These are phyloP conservation scores for Zygoascus sp. DNA, from an alignment of 1,139 yeast species.

Conservation along the genomic window DNA sequence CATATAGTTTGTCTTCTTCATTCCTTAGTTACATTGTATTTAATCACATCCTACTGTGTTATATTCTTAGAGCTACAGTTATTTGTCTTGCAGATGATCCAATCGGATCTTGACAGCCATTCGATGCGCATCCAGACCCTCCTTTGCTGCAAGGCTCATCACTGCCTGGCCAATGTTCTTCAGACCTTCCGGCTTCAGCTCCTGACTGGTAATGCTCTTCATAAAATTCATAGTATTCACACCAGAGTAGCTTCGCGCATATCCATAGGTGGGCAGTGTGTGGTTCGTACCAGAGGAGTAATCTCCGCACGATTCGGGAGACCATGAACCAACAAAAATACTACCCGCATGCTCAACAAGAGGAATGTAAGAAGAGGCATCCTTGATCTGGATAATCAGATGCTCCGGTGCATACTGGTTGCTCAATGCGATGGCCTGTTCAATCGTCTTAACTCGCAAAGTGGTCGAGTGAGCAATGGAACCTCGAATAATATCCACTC, in stretches of 20 bases:
- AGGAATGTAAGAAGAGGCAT: constrained; percentile 68
- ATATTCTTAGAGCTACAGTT: too few relatives aligned
- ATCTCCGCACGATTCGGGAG: constrained; percentile 98
- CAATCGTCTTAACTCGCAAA: constrained; percentile 58
- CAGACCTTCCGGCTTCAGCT: constrained; percentile 79
- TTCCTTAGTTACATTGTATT: too few relatives aligned
- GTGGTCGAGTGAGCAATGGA: constrained; percentile 90
- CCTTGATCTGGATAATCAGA: constrained; percentile 78
- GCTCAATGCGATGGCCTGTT: constrained; percentile 77
- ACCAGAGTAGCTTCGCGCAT: constrained; percentile 95
- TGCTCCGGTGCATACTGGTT: constrained; percentile 97
- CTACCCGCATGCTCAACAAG: constrained; percentile 90
- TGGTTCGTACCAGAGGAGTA: constrained; percentile 97
- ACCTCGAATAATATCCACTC: constrained; percentile 88
- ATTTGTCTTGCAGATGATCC: constrained; percentile 37
- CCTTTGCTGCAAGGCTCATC: constrained; percentile 93
- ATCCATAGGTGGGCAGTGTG: constrained; percentile 96
- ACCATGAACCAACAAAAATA: constrained; percentile 90
- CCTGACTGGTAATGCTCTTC: constrained; percentile 91
- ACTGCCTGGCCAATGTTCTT: constrained; percentile 89
- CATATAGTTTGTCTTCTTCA: too few relatives aligned
- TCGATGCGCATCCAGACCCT: constrained; percentile 95
- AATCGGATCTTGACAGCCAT: constrained; percentile 92
- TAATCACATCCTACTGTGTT: too few relatives aligned
- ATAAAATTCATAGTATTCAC: constrained; percentile 95